Base-by-base conservation (phyloP, 2,329 filamentous ascomycete species). In the Kalmusia sp. region DNA sequence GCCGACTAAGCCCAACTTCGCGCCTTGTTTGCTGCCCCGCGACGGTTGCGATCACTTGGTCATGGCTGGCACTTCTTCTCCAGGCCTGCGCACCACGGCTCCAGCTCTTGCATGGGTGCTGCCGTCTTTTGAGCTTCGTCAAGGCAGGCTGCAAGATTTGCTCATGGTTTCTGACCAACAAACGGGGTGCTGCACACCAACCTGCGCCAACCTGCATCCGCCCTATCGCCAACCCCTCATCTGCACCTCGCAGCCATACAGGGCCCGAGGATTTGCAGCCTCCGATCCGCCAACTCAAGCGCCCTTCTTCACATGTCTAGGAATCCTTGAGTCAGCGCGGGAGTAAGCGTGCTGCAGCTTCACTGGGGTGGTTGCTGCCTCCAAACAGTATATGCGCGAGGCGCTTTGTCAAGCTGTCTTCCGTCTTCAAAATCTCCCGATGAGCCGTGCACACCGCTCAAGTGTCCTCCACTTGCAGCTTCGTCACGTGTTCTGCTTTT, bases 101-200 rank as follows among this genome's bases (percentile, higher is more conserved):
- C 37, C 11, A 27, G 12, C 38, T 27, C 30, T 24, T 24, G 30
- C 22, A 31, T 27, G 34, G 12, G 35, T 27, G 15, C 19, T 31
- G 24, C 22, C 14, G 48, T 51, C 28, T 38, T 27, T 44, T 38
- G n/a, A n/a, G 21, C 14, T 7, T 43, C 6, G 28, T 44, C 15
- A 39, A 50, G 31, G 47, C 49, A 52, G 54, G 44, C 40, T 67
- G 63, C 63, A 64, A 55, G 57, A 66, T 66, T 62, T 31, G 64
- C 54, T 62, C 63, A 65, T 63, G 53, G 30, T 43, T 55, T 49
- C 55, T n/a, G 17, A 40, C 33, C 52, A 51, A 33, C 33, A 17
- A 38, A 22, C 39, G 11, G 44, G 41, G 40, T 39, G 46, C 45
- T 24, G 40, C 47, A n/a, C n/a, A n/a, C n/a, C n/a, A n/a, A n/a